Base-by-base conservation (phyloP, 371 early-diverging fungal species). In the Blakeslea trispora region DNA sequence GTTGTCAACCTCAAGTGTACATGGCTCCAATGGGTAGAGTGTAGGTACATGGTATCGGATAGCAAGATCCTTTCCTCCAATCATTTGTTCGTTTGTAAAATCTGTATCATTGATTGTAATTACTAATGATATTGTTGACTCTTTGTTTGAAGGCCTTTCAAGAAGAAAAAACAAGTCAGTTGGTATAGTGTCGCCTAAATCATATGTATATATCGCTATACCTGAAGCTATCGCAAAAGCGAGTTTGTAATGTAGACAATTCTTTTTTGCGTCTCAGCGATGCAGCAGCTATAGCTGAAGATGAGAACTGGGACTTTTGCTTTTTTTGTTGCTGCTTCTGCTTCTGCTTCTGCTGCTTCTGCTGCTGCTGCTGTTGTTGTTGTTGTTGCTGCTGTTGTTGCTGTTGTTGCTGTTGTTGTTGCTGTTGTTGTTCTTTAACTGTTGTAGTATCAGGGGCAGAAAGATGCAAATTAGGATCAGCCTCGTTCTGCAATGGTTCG, bases 1-100 rank as follows among this genome's bases (percentile, higher is more conserved):
- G 22, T 69, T 72, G 32, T 73, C 79, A 11, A 82, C 52, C 24
- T 79, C 79, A 54, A 84, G 73, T 2, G 63, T 58, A 53, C 83
- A 79, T 0, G 81, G 72, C 15, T 76, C 63, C 5, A 82, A 54
- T 42, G 85, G 85, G 45, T 81, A 84, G 17, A 63, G 31, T 23
- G 21, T 53, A 5, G 85, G 85, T 21, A 84, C 49, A 32, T 67
- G 49, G 28, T 77, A 84, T 53, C 68, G 68, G 19, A 74, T 48
- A 23, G 56, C 45, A 14, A 72, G 32, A 15, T 60, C 58, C 15
- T 46, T 65, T 15, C 59, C 64, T n/a, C 64, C 69, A 24, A 74
- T 47, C 10, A 57, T 32, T 35, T 69, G 63, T 22, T 66, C 65
- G 34, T 55, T 59, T 0, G 55, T 59, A 47, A 74, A 74, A 3